Evolutionary conservation across 352 stramenopile species (phyloP).

Genomic region (Globisporangium viniferum): DNA sequence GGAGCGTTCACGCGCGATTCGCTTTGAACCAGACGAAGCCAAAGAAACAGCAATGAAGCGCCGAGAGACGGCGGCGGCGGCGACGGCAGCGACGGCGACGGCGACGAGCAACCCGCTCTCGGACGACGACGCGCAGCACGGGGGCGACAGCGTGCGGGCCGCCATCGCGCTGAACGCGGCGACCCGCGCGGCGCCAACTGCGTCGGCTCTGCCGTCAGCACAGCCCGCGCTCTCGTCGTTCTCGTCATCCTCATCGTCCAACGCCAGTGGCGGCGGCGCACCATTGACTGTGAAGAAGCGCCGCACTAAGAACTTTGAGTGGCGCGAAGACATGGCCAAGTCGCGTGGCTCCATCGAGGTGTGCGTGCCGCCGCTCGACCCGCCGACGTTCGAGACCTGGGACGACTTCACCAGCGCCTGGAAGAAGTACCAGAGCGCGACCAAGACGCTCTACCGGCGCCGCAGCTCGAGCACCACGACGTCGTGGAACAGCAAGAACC

Average conservation of each 20-base stretch:
- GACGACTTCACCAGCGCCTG: conserved; percentile 65
- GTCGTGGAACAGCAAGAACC: conserved; percentile 77
- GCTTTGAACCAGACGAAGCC: neutral
- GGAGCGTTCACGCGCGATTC: neutral
- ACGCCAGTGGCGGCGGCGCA: neutral
- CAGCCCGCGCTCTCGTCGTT: neutral
- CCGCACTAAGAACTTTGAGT: conserved; percentile 80
- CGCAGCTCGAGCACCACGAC: conserved; percentile 67
- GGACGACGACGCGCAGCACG: neutral
- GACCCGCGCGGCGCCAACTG: neutral
- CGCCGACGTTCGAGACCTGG: conserved; percentile 57
- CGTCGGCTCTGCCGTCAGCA: neutral
- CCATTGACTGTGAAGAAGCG: conserved; percentile 65
- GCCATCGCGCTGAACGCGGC: neutral
- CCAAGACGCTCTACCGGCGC: conserved; percentile 75
- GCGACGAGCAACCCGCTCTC: conserved; percentile 1
- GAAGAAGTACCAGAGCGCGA: conserved; percentile 60
- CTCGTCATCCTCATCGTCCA: neutral
- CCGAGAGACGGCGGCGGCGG: neutral
- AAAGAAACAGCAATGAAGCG: conserved; percentile 9
- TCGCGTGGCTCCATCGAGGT: conserved; percentile 41
- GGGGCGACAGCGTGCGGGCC: neutral
- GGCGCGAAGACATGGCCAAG: conserved; percentile 67
- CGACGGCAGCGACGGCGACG: neutral
- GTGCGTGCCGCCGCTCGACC: conserved; percentile 44